Conservation (phyloP, 805 yeast species). For the Metschnikowia anglica region DNA sequence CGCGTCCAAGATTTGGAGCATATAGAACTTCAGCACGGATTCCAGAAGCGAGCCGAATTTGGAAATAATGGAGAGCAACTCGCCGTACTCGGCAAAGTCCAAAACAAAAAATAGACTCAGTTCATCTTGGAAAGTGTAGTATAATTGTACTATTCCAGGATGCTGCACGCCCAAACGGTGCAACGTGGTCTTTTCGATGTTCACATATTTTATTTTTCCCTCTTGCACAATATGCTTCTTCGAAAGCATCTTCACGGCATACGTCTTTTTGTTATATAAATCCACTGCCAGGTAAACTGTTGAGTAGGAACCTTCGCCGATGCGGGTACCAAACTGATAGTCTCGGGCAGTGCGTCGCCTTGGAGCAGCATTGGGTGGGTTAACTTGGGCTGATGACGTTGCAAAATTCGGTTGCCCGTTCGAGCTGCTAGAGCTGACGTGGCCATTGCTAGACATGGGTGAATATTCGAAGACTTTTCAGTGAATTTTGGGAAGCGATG, state of each 20-base stretch:
- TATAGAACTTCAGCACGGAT: constrained; percentile 72
- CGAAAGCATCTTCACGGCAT: constrained; percentile 88
- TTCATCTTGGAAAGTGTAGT: constrained; percentile 94
- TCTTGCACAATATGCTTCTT: constrained; percentile 93
- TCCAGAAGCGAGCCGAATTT: constrained; percentile 77
- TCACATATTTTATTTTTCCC: constrained; percentile 91
- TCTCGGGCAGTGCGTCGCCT: constrained; percentile 62
- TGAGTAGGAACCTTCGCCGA: constrained; percentile 96
- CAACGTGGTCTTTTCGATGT: constrained; percentile 88
- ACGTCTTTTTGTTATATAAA: constrained; percentile 66
- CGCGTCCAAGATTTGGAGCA: constrained; percentile 86
- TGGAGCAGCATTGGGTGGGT: constrained; percentile 2
- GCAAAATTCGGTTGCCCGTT: no score
- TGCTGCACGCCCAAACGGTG: constrained; percentile 82
- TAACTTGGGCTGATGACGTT: background rate
- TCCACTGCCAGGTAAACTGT: constrained; percentile 89
- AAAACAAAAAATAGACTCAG: constrained; percentile 84
- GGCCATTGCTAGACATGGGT: constrained; percentile 5
- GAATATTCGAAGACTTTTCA: background rate
- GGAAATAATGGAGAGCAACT: constrained; percentile 74
- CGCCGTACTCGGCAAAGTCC: constrained; percentile 96
- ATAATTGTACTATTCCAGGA: constrained; percentile 89
- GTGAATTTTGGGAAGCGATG: background rate
- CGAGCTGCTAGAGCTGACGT: background rate
- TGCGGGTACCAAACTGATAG: constrained; percentile 80